Conservation (phyloP, 129 eudicot species). For the Rutidosis leptorrhynchoides region DNA sequence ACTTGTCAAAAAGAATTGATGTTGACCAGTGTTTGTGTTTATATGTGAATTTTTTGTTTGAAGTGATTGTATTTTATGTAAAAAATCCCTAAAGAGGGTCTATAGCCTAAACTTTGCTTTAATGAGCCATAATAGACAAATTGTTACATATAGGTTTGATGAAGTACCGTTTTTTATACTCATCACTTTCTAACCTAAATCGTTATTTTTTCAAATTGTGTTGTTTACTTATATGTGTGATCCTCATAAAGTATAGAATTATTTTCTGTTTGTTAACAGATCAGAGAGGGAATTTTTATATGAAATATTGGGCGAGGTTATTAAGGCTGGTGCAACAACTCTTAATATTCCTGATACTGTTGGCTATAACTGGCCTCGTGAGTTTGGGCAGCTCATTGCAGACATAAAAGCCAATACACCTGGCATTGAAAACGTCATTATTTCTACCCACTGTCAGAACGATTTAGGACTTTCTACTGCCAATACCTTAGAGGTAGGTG, state of each 20-base stretch:
- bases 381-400: constrained; percentile 28
- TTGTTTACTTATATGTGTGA: neutral
- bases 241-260: neutral
- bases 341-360: constrained; percentile 14
- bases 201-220: neutral
- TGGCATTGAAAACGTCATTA: constrained; percentile 34
- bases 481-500: constrained; percentile 33
- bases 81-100: neutral
- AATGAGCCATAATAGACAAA: neutral
- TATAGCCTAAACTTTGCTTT: neutral
- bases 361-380: constrained; percentile 23
- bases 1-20: too few species aligned
- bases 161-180: neutral
- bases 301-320: constrained; percentile 16
- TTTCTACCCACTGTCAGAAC: constrained; percentile 34
- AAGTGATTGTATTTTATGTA: too few species aligned
- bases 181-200: neutral
- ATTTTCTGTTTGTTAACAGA: constrained; percentile 6
- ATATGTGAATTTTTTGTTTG: too few species aligned
- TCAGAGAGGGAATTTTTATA: constrained; percentile 17
- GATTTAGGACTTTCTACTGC: constrained; percentile 41
- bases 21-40: too few species aligned
- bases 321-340: constrained; percentile 17
- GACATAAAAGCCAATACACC: constrained; percentile 28
- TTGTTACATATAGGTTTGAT: neutral